Base-by-base conservation (phyloP, 768 basidiomycete genomes). In the Russula lepida region DNA sequence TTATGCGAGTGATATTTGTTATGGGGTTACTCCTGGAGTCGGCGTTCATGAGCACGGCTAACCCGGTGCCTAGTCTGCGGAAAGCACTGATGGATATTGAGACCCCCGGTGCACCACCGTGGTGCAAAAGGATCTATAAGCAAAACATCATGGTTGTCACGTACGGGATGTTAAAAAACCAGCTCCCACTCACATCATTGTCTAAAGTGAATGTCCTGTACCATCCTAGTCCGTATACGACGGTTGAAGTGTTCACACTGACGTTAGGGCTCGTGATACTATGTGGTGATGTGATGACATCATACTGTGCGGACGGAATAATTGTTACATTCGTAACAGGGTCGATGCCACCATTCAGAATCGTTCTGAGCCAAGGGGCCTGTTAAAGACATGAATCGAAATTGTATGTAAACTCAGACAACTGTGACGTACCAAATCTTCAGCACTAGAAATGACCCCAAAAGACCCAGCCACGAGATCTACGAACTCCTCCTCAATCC, bases 161-260 rank as follows among this genome's bases (percentile, higher is more conserved):
- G 21, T 50, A 41, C 46, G 4, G 17, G 37, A 19, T 32, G 32
- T 19, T 8, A 8, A 11, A n/a, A 19, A 4, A 6, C 2, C 32
- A 30, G 41, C 25, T 33, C 50, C 25, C 30, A 49, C 69, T 44
- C 60, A 80, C 78, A 28, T 79, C 74, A 49, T 79, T 74, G 0
- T 76, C 78, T 1, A 68, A 68, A 50, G 74, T 76, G 1, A 78
- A 72, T 6, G 21, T 41, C 5, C 75, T 70, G 25, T 6, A 12
- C 79, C 79, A 80, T 2, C 79, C 79, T 66, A 78, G 63, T 3
- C 77, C 77, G 63, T 81, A 81, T 9, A 72, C 74, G 2, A 27
- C 17, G 43, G 76, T 63, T 1, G 57, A 58, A 15, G 25, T 17
- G 2, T 66, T 25, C 0, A 6, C 46, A 12, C 25, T 11, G 0